Evolutionary conservation across 2,329 filamentous ascomycete genomes (phyloP).

Genomic region (Alternaria burnsii): DNA sequence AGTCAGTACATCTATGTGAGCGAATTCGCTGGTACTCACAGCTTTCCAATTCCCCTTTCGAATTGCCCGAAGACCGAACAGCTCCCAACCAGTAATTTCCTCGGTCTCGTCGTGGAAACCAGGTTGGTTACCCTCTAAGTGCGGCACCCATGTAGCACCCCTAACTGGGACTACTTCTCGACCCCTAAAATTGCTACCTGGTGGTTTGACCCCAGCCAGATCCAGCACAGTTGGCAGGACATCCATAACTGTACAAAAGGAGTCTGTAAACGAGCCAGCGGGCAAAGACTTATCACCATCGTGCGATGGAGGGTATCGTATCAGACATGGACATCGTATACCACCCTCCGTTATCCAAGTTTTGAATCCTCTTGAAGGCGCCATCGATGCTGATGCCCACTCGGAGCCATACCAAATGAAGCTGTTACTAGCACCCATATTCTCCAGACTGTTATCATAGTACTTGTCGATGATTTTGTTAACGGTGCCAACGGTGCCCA

Average conservation of each 20-base stretch:
- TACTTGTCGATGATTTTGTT: slow-evolving; percentile 44
- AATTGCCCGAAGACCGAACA: neutral
- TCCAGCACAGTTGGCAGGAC: too few relatives aligned
- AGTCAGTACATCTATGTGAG: neutral
- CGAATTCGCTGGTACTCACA: neutral
- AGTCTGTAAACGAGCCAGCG: neutral
- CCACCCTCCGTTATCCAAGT: slow-evolving; percentile 37
- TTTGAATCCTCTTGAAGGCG: slow-evolving; percentile 32
- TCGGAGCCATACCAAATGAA: slow-evolving; percentile 51
- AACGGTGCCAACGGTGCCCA: slow-evolving; percentile 20
- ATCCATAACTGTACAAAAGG: slow-evolving; percentile 50
- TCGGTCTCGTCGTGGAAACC: too few relatives aligned
- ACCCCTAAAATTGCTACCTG: too few relatives aligned
- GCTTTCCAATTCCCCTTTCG: neutral
- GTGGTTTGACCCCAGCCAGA: too few relatives aligned
- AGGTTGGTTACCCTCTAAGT: too few relatives aligned
- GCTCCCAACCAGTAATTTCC: slow-evolving; percentile 18
- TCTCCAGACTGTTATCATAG: slow-evolving; percentile 51
- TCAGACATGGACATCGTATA: neutral
- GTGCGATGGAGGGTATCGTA: slow-evolving; percentile 2
- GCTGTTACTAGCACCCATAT: slow-evolving; percentile 46
- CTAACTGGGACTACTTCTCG: too few relatives aligned
- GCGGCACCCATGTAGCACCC: too few relatives aligned
- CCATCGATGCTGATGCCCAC: slow-evolving; percentile 40
- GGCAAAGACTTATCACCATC: neutral